Evolutionary conservation across 2,329 filamentous ascomycete genomes (phyloP).

Genomic region (Fusarium sp.): DNA sequence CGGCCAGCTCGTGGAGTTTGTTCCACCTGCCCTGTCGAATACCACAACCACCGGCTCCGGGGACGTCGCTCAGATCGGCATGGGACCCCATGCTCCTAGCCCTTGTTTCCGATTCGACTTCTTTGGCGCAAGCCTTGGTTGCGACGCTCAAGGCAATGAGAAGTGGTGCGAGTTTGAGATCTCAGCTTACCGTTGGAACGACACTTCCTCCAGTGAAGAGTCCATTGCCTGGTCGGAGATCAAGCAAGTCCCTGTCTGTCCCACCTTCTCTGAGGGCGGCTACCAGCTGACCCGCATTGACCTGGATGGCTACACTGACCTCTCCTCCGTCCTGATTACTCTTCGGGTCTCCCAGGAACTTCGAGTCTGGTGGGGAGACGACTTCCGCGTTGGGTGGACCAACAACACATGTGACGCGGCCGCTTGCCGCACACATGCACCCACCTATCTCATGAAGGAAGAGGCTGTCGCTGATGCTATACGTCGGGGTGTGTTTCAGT

Average conservation of each 20-base stretch:
- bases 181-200: conserved; percentile 56
- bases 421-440: conserved; percentile 48
- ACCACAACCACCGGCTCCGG: conserved; percentile 42
- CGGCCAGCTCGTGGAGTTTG: conserved; percentile 55
- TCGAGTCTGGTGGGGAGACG: conserved; percentile 58
- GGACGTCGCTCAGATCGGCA: conserved; percentile 55
- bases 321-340: conserved; percentile 55
- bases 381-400: conserved; percentile 56
- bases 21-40: conserved; percentile 51
- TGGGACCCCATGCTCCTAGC: conserved; percentile 53
- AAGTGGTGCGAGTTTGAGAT: conserved; percentile 57
- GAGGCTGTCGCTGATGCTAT: conserved; percentile 49
- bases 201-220: conserved; percentile 48
- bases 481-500: conserved; percentile 51
- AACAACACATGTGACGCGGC: conserved; percentile 56
- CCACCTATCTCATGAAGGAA: conserved; percentile 47
- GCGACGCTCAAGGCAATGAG: conserved; percentile 51
- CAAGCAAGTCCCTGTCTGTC: conserved; percentile 54
- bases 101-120: conserved; percentile 57
- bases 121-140: conserved; percentile 54
- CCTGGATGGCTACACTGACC: conserved; percentile 53
- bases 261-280: conserved; percentile 48
- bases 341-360: conserved; percentile 53
- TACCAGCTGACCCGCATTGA: conserved; percentile 52
- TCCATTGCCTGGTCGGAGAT: conserved; percentile 56